phyloP scores from a whole-genome alignment of 2,329 filamentous ascomycete species.

The Exophiala sp. region DNA sequence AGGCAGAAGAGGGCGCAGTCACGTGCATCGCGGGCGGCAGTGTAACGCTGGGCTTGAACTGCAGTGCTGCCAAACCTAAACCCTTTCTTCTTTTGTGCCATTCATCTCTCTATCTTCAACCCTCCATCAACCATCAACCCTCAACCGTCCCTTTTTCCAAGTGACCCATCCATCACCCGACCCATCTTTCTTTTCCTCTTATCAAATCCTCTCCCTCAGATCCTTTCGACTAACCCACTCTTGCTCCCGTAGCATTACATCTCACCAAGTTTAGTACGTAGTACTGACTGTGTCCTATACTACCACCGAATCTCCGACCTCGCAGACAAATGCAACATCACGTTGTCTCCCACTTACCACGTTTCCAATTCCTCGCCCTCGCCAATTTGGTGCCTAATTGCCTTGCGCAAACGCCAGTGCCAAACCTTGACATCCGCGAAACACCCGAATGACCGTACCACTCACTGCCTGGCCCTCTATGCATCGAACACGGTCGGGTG shows the following conservation, averaged over 20 bases:
- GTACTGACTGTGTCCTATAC: too few species aligned
- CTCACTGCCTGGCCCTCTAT: slow-evolving; percentile 1
- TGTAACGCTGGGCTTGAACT: too few species aligned
- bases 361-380: slow-evolving; percentile 12
- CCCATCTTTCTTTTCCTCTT: neutral
- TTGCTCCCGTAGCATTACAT: slow-evolving; percentile 12
- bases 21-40: neutral
- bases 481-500: slow-evolving; percentile 3
- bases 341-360: slow-evolving; percentile 14
- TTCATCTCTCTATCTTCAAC: neutral
- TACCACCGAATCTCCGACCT: slow-evolving; percentile 3
- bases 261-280: too few species aligned
- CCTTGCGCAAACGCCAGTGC: slow-evolving; percentile 14
- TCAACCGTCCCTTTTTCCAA: neutral
- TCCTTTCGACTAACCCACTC: neutral
- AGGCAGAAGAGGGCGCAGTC: neutral
- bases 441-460: slow-evolving; percentile 7
- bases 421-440: slow-evolving; percentile 7
- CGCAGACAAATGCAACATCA: slow-evolving; percentile 24
- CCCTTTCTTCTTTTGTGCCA: neutral
- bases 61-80: neutral
- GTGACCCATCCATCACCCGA: neutral
- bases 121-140: neutral
- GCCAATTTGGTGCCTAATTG: slow-evolving; percentile 11
- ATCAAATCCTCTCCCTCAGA: neutral